Evolutionary conservation across 352 stramenopile species (phyloP), one percentile per base, ranked within the genome.

Genomic region (Bremia lactucae): DNA sequence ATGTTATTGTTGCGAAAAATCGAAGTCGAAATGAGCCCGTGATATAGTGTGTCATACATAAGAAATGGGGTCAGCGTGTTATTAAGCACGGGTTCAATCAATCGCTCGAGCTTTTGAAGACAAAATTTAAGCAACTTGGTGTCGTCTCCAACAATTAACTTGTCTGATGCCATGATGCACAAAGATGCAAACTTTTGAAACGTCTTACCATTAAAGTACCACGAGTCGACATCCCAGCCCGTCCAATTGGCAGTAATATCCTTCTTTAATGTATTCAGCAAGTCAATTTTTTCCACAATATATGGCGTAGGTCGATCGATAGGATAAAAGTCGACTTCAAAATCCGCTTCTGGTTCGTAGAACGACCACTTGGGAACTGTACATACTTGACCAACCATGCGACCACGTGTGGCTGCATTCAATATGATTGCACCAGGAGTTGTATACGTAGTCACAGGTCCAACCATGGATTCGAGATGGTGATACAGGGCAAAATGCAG

Each of bases 131-230:
- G 43, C 20, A 85, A 37, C 10, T 46, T 49, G 25, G 60, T 80
- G 52, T 87, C 66, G 0, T 33, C 20, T 11, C 72, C 68, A 6
- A 81, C 55, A 9, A 87, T 42, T 0, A 59, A 51, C 8, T 28
- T 43, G 24, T 87, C 70, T 1, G 66, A 62, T 0, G 72, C 75
- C 62, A 87, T 83, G 20, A 87, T 31, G 46, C 75, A 85, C 34
- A 87, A 44, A 16, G 76, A 83, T 22, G 76, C 76, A 35, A 85
- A 86, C 69, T 88, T 89, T 47, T 89, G 76, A 37, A 70, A 78
- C 9, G 58, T 59, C 46, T 89, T 89, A 37, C 76, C 76, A 25
- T 74, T 85, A 46, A 69, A 89, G 55, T 89, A 89, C 67, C 78
- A 86, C 26, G 62, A 83, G 20, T 60, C 58, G 11, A 62, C 43